Base-by-base conservation (phyloP, 2,329 filamentous ascomycete genomes). In the Pseudocercospora crystallina region DNA sequence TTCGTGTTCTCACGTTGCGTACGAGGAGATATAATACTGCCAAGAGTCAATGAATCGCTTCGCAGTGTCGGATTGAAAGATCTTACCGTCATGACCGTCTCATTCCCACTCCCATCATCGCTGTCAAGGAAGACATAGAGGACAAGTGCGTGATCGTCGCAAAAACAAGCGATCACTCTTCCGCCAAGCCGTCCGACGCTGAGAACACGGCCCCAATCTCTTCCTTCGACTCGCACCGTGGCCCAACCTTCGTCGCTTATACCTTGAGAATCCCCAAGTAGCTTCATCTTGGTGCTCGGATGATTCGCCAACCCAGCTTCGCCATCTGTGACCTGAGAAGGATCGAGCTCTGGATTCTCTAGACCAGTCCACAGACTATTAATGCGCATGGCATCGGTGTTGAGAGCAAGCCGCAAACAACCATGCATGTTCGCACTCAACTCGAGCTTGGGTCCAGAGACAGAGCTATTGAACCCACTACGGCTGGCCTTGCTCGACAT, bases 391-490 rank as follows among this genome's bases (percentile, higher is more conserved):
- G 87, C 83, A 67, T 97, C 91, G 1, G 90, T 94, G 32, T 81
- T 80, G 53, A 96, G 86, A 9, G 87, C 83, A 55, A 99, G 78
- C 40, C 84, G 84, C 50, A 99, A 74, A 51, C 84, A 85, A 14
- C 94, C 94, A 70, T 95, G 89, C 90, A 96, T 96, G 70, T 96
- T 99, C 29, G 91, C 94, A 47, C 86, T 86, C 37, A 97, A 74
- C 68, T 96, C 90, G 2, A 99, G 76, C 63, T 90, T 89, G 0
- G 89, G 78, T 3, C 69, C 65, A 26, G 57, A 49, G 11, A 57
- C 63, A 13, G 58, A 47, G 48, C 59, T 49, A 50, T 58, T 53
- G 51, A 69, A 66, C 5, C 82, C 67, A 2, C 60, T 57, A 13
- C 42, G 44, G 5, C 53, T 47, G 17, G 59, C 52, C 42, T 81